These are phyloP conservation scores for Chrysoporthe puriensis DNA, from an alignment of 2,329 filamentous ascomycete genomes.

Conservation along the genomic window DNA sequence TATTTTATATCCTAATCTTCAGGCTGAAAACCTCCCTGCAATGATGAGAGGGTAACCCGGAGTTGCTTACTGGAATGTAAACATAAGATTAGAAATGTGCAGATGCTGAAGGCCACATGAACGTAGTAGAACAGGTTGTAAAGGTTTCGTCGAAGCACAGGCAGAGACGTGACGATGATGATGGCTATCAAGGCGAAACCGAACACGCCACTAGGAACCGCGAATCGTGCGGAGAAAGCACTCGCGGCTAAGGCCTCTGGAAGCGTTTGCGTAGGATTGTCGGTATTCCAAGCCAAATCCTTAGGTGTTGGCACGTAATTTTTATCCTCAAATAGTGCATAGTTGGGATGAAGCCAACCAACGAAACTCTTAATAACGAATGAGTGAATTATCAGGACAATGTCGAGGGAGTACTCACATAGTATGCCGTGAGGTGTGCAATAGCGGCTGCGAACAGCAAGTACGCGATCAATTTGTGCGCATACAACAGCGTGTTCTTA, in stretches of 20 bases:
- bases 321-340: no score
- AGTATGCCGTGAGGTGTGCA: constrained; percentile 26
- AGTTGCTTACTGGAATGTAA: constrained; percentile 25
- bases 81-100: constrained; percentile 18
- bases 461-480: constrained; percentile 28
- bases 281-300: constrained; percentile 23
- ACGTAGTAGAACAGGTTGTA: constrained; percentile 31
- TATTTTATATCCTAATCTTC: background rate
- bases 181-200: constrained; percentile 14
- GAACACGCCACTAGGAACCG: constrained; percentile 24
- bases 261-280: constrained; percentile 28
- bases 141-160: constrained; percentile 24
- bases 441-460: constrained; percentile 13
- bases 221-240: constrained; percentile 13
- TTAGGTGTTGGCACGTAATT: constrained; percentile 1
- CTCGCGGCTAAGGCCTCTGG: constrained; percentile 16
- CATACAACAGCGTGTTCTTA: constrained; percentile 28
- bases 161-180: constrained; percentile 26
- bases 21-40: background rate
- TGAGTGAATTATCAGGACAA: background rate
- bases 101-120: constrained; percentile 23
- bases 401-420: constrained; percentile 13
- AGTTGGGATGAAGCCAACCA: background rate
- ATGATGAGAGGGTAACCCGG: background rate
- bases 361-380: background rate